Conservation (phyloP, 2,329 filamentous ascomycete genomes). For the Fusarium falciforme region DNA sequence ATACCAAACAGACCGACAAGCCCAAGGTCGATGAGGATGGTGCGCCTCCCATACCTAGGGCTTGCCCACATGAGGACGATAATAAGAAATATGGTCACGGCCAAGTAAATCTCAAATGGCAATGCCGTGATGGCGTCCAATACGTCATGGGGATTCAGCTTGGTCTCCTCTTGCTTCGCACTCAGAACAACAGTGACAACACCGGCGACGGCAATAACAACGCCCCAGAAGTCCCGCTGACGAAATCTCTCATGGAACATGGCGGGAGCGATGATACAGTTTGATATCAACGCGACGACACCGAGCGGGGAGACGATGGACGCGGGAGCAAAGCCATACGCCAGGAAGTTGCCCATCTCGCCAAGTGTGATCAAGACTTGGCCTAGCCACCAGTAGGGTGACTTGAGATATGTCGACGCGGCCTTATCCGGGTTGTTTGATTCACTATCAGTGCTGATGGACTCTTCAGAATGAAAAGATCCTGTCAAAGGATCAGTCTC, state of each 20-base stretch:
- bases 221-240: conserved; percentile 85
- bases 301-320: conserved; percentile 97
- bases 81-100: conserved; percentile 80
- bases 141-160: conserved; percentile 89
- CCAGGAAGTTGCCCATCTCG: conserved; percentile 95
- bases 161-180: conserved; percentile 88
- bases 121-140: conserved; percentile 88
- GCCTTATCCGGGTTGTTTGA: conserved; percentile 49
- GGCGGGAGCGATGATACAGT: conserved; percentile 95
- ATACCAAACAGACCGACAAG: conserved; percentile 92
- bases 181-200: conserved; percentile 94
- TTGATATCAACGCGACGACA: conserved; percentile 95
- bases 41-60: conserved; percentile 83
- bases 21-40: conserved; percentile 91
- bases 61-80: conserved; percentile 83
- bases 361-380: conserved; percentile 93
- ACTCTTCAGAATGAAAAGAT: conserved; percentile 58
- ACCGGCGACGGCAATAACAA: conserved; percentile 86
- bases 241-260: conserved; percentile 94
- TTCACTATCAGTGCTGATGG: conserved; percentile 38
- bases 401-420: conserved; percentile 82
- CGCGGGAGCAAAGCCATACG: conserved; percentile 96
- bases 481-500: conserved; percentile 65
- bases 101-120: conserved; percentile 92
- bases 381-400: conserved; percentile 96